phyloP scores from a whole-genome alignment of 2,329 filamentous ascomycete species.

The Chrysosporium keratinophilum region DNA sequence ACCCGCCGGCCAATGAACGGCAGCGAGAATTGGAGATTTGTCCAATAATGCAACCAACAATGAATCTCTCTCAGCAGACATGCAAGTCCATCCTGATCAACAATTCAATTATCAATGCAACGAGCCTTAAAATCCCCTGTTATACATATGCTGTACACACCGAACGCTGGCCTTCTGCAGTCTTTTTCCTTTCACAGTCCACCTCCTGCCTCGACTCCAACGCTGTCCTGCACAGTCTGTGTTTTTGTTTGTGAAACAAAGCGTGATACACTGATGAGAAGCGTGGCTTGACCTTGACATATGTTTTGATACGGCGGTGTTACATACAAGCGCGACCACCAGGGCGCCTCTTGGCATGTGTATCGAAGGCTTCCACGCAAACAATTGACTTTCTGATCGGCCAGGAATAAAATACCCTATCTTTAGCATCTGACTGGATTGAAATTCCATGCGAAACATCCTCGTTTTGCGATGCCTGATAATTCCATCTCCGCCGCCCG shows the following conservation, averaged over 20 bases:
- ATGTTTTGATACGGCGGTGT: neutral
- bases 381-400: slow-evolving; percentile 7
- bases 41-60: slow-evolving; percentile 3
- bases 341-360: slow-evolving; percentile 6
- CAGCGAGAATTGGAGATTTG: neutral
- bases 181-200: neutral
- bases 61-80: neutral
- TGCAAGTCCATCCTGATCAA: neutral
- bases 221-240: neutral
- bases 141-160: too few species aligned
- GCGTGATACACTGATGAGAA: neutral
- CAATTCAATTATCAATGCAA: slow-evolving; percentile 2
- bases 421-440: neutral
- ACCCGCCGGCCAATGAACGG: neutral
- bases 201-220: neutral
- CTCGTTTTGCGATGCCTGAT: neutral
- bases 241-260: neutral
- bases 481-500: neutral
- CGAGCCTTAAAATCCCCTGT: neutral
- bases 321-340: slow-evolving; percentile 7
- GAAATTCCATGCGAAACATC: neutral
- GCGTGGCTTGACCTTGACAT: neutral
- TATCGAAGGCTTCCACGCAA: neutral
- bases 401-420: neutral
- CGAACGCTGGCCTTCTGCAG: neutral